These are phyloP conservation scores for Lecanicillium sp. DNA, from an alignment of 2,329 filamentous ascomycete species.

Conservation along the genomic window DNA sequence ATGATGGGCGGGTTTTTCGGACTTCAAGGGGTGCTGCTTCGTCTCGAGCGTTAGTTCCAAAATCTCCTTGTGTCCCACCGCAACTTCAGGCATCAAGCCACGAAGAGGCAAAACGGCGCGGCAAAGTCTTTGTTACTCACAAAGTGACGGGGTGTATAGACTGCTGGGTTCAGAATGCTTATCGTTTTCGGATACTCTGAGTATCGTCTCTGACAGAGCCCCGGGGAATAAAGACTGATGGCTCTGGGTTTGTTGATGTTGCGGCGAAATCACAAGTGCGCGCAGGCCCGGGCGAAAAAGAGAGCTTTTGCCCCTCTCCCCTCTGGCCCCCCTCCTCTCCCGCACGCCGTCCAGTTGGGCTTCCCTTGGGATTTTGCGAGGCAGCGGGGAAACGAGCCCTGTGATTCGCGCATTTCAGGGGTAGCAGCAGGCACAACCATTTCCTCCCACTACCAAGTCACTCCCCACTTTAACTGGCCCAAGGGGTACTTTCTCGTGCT, in stretches of 20 bases:
- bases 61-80: slow-evolving; percentile 5
- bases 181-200: too few relatives aligned
- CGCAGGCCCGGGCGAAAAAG: slow-evolving; percentile 7
- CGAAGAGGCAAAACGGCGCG: too few relatives aligned
- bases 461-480: not conserved
- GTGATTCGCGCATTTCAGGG: not conserved
- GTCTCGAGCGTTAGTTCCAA: slow-evolving; percentile 5
- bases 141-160: too few relatives aligned
- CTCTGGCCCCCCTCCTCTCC: not conserved
- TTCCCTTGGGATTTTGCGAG: not conserved
- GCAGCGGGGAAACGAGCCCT: slow-evolving; percentile 1
- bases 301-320: slow-evolving; percentile 9
- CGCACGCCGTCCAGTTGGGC: not conserved
- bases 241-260: slow-evolving; percentile 6
- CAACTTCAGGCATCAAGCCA: slow-evolving; percentile 5
- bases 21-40: not conserved
- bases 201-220: too few relatives aligned
- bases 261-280: slow-evolving; percentile 9
- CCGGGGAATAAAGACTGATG: too few relatives aligned
- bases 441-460: not conserved
- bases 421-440: not conserved
- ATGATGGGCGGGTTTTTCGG: slow-evolving; percentile 26
- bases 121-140: too few relatives aligned
- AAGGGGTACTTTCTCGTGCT: not conserved
- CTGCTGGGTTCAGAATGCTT: too few relatives aligned